phyloP scores from a whole-genome alignment of 2,329 filamentous ascomycete species.

The Cytospora chrysosperma region DNA sequence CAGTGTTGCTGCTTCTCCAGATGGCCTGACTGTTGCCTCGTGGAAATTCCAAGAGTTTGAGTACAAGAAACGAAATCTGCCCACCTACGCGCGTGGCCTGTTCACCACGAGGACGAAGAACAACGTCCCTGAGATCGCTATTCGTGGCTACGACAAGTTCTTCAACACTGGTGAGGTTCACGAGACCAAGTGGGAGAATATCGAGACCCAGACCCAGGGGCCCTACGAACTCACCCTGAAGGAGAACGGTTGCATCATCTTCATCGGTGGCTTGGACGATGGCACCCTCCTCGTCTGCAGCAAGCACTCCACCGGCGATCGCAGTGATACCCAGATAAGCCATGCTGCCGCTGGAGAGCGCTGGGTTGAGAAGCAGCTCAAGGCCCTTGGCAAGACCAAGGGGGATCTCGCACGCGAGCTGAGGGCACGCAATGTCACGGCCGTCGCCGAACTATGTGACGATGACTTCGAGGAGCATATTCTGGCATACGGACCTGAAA shows the following conservation, averaged over 20 bases:
- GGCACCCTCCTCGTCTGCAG: conserved; percentile 93
- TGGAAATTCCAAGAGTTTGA: conserved; percentile 96
- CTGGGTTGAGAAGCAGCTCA: conserved; percentile 79
- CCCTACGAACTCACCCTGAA: conserved; percentile 96
- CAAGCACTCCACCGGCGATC: conserved; percentile 90
- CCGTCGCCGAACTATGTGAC: conserved; percentile 94
- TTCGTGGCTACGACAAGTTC: conserved; percentile 97
- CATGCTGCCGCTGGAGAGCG: conserved; percentile 82
- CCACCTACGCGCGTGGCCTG: conserved; percentile 88
- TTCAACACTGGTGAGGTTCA: conserved; percentile 87
- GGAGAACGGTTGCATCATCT: conserved; percentile 99
- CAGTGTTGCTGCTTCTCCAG: conserved; percentile 59
- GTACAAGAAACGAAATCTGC: conserved; percentile 83
- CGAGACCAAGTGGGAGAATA: conserved; percentile 79
- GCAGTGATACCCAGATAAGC: conserved; percentile 69
- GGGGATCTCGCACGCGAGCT: conserved; percentile 75
- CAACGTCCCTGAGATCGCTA: conserved; percentile 72
- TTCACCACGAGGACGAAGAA: conserved; percentile 76
- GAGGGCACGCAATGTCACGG: conserved; percentile 80
- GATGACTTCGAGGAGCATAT: conserved; percentile 97
- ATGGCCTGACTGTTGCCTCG: conserved; percentile 73
- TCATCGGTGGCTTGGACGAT: conserved; percentile 88
- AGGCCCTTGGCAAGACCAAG: conserved; percentile 72
- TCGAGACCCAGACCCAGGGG: conserved; percentile 71
- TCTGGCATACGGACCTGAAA: conserved; percentile 77